Conservation (phyloP, 805 yeast species). For the Kodamaea restingae region DNA sequence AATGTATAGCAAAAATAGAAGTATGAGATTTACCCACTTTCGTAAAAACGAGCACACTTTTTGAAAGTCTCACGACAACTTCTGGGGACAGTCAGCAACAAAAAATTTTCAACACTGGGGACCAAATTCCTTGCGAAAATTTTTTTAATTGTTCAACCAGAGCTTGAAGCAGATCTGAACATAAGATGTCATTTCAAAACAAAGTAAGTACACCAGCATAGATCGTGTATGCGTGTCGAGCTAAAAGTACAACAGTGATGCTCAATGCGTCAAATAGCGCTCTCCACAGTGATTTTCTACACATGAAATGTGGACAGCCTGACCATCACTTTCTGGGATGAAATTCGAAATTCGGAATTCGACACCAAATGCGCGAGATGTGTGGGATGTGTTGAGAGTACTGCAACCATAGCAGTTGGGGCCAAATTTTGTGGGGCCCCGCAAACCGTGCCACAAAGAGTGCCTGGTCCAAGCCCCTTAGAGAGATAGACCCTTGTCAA, state of each 20-base stretch:
- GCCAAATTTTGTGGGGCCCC: too few relatives aligned
- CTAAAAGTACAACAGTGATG: too few relatives aligned
- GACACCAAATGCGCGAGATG: too few relatives aligned
- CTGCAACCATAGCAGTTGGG: too few relatives aligned
- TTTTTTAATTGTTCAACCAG: conserved; percentile 9
- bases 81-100: conserved; percentile 4
- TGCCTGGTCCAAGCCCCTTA: too few relatives aligned
- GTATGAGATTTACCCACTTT: conserved; percentile 1
- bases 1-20: background rate
- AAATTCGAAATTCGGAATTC: too few relatives aligned
- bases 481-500: too few relatives aligned
- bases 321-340: too few relatives aligned
- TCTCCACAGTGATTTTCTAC: too few relatives aligned
- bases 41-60: conserved; percentile 1
- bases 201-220: conserved; percentile 34
- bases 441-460: too few relatives aligned
- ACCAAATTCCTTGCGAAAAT: conserved; percentile 5
- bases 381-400: too few relatives aligned
- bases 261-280: background rate
- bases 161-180: conserved; percentile 9
- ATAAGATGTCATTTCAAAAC: conserved; percentile 44
- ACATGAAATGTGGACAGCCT: too few relatives aligned
- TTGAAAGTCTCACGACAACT: conserved; percentile 3
- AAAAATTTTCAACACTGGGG: conserved; percentile 7
- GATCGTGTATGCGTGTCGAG: background rate